Conservation (phyloP, 2,329 filamentous ascomycete species). For the Microcyclosporella mali region DNA sequence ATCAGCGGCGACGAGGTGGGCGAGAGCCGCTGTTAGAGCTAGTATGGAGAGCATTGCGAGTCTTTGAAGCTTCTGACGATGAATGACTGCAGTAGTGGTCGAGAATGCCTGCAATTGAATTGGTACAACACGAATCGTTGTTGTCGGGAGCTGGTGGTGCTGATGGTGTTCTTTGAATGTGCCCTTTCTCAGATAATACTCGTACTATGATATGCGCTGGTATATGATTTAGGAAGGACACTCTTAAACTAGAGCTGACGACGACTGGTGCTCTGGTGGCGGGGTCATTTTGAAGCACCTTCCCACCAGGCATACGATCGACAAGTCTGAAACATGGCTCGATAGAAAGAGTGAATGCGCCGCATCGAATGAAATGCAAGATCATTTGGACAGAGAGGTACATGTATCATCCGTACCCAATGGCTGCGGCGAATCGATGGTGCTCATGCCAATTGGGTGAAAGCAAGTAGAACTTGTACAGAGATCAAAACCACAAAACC, state of each 20-base stretch:
- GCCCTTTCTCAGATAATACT: not conserved
- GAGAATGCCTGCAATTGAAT: not conserved
- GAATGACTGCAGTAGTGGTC: too few relatives aligned
- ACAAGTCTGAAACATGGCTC: not conserved
- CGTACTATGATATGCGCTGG: not conserved
- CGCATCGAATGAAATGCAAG: not conserved
- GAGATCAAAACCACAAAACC: too few relatives aligned
- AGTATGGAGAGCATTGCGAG: constrained; percentile 7
- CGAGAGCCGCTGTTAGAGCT: constrained; percentile 3
- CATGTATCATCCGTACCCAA: not conserved
- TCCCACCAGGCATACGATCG: not conserved
- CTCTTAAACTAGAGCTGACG: not conserved
- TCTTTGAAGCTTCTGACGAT: too few relatives aligned
- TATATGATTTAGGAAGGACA: not conserved
- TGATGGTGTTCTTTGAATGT: not conserved
- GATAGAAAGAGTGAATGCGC: not conserved
- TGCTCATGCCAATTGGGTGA: too few relatives aligned
- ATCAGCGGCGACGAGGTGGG: constrained; percentile 7
- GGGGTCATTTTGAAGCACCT: not conserved
- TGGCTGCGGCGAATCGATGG: not conserved
- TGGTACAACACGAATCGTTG: not conserved
- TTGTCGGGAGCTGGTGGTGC: not conserved
- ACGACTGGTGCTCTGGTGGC: not conserved
- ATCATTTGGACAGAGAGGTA: not conserved
- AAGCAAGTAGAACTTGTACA: too few relatives aligned